Evolutionary conservation across 805 yeast genomes (phyloP).

Genomic region (Cyberlindnera bimundalis): DNA sequence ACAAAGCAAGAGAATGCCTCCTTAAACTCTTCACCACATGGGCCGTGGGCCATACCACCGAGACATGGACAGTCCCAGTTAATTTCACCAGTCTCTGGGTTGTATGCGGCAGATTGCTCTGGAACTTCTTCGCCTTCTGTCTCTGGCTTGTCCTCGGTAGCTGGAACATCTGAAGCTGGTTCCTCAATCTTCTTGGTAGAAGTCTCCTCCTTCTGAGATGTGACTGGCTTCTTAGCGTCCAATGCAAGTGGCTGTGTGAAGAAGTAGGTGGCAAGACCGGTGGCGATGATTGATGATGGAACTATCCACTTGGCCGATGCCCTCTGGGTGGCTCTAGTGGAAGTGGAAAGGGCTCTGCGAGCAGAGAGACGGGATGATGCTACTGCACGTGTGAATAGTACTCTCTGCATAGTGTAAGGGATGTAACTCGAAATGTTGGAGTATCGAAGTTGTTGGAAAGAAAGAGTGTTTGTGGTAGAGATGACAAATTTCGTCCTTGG

Average conservation of each 20-base stretch:
- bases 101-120: conserved; percentile 65
- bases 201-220: neutral
- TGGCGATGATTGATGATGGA: conserved; percentile 17
- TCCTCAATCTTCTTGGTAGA: conserved; percentile 3
- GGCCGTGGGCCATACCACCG: conserved; percentile 99
- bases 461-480: no score
- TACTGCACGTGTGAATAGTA: conserved; percentile 8
- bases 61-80: conserved; percentile 99
- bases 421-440: no score
- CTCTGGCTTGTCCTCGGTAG: conserved; percentile 13
- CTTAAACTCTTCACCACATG: conserved; percentile 95
- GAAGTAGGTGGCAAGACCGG: conserved; percentile 19
- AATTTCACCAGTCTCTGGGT: conserved; percentile 97
- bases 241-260: conserved; percentile 19
- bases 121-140: conserved; percentile 34
- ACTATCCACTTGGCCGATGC: conserved; percentile 16
- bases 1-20: conserved; percentile 94
- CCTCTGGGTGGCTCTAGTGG: conserved; percentile 9
- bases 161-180: conserved; percentile 5
- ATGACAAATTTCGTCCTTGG: conserved; percentile 14
- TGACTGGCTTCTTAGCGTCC: conserved; percentile 14
- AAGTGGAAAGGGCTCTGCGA: conserved; percentile 16
- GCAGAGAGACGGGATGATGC: conserved; percentile 6
- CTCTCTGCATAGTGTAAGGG: conserved; percentile 18
- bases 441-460: no score